phyloP scores from a whole-genome alignment of 371 early-diverging fungal species.

The Syncephalis fuscata region DNA sequence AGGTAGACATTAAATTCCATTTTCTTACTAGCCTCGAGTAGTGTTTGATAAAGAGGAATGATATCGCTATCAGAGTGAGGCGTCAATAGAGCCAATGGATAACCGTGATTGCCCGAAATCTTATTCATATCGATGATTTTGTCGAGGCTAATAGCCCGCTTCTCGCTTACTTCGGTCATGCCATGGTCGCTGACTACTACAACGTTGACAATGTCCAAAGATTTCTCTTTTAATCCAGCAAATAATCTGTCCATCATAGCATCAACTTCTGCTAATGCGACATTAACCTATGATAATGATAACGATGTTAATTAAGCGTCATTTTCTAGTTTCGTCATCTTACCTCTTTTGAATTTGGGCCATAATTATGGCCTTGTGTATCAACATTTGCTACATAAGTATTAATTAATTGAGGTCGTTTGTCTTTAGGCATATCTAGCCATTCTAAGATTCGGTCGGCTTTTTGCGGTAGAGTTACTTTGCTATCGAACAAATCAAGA shows the following conservation, averaged over 20 bases:
- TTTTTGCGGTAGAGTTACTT: slow-evolving; percentile 27
- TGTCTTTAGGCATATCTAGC: slow-evolving; percentile 49
- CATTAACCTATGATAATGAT: no score
- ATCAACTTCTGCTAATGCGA: no score
- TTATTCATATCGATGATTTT: slow-evolving; percentile 32
- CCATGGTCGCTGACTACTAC: slow-evolving; percentile 63
- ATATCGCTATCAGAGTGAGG: slow-evolving; percentile 19
- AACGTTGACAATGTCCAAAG: no score
- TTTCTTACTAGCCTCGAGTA: no score
- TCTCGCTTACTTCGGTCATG: slow-evolving; percentile 41
- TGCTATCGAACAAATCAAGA: slow-evolving; percentile 29
- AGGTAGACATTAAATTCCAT: no score
- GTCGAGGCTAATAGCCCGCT: slow-evolving; percentile 55
- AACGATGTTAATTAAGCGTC: no score
- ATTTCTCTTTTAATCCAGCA: no score
- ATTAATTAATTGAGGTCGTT: slow-evolving; percentile 58
- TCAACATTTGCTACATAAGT: slow-evolving; percentile 77
- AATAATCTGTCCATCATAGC: no score
- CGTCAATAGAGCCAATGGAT: slow-evolving; percentile 27
- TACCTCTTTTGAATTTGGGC: slow-evolving; percentile 47
- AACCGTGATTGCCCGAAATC: slow-evolving; percentile 11
- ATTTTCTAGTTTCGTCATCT: no score
- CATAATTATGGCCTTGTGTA: slow-evolving; percentile 56
- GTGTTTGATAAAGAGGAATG: no score
- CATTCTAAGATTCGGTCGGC: slow-evolving; percentile 48